A percentile compares a stretch with the other conserved stretches of the same genome.
These are phyloP conservation scores for Spiraea crenata DNA, from an alignment of 331 rosid species.

Conservation along the genomic window DNA sequence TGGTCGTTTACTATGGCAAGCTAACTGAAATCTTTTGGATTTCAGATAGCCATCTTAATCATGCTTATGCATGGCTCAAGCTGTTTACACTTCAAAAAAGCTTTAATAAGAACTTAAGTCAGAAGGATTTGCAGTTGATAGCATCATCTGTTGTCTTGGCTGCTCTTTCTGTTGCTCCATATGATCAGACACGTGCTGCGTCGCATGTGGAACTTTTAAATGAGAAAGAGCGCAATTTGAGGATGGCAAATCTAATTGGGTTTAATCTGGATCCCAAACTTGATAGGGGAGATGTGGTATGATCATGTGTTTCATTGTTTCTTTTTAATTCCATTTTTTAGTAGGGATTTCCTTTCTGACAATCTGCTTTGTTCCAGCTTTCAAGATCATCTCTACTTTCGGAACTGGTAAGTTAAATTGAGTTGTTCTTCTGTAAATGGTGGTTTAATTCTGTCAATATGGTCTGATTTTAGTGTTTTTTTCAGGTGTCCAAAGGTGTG, in stretches of 20 bases:
- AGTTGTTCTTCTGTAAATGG: neutral
- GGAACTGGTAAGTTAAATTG: constrained; percentile 66
- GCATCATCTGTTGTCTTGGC: constrained; percentile 96
- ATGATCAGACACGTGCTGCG: constrained; percentile 60
- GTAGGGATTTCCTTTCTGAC: neutral
- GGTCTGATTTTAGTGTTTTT: constrained; percentile 11
- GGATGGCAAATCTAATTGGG: constrained; percentile 89
- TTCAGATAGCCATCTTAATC: constrained; percentile 79
- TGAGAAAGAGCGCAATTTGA: constrained; percentile 84
- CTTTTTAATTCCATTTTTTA: neutral
- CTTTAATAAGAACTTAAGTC: constrained; percentile 88
- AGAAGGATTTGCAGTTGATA: constrained; percentile 93
- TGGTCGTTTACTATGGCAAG: constrained; percentile 92
- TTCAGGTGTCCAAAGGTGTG: constrained; percentile 84
- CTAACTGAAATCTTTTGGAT: constrained; percentile 84
- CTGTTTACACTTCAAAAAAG: constrained; percentile 82
- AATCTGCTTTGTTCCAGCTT: constrained; percentile 49
- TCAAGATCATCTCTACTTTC: constrained; percentile 79
- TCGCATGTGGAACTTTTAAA: constrained; percentile 87
- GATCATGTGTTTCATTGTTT: neutral
- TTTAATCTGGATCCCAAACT: constrained; percentile 78
- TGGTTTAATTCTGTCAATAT: neutral
- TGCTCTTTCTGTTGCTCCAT: constrained; percentile 87
- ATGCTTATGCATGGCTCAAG: constrained; percentile 96
- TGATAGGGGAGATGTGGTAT: constrained; percentile 91